Base-by-base conservation (phyloP, 805 yeast species). In the Candida krabiensis region DNA sequence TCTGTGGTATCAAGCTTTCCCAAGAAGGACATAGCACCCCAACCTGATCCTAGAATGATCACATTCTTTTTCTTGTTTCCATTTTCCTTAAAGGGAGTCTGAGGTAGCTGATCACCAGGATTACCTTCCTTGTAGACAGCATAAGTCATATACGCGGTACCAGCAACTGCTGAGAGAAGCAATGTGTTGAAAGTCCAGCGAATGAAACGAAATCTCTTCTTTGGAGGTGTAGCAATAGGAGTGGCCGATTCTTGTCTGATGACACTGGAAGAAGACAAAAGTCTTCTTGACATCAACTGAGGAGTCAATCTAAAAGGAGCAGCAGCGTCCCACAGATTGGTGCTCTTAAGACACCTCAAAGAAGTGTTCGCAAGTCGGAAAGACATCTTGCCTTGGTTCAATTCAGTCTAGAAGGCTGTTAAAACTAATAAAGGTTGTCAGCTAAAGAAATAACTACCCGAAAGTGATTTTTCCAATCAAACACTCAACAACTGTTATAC, bases 11-110 rank as follows among this genome's bases (percentile, higher is more conserved):
- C 96, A 60, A 90, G 70, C 58, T 80, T 77, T 68, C 87, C 86
- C 66, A 90, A 72, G 46, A 87, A 67, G 6, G 96, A 80, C 38
- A 88, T 82, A 9, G 95, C 77, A 43, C 96, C 96, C 97, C 97
- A 90, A 32, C 97, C 97, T 23, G 95, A 80, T 43, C 93, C 93
- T 57, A 77, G 77, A 64, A 74, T 80, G 39, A 90, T 93, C 53
- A 81, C 64, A 19, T 83, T 79, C 65, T 81, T 80, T 72, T 78
- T 80, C 59, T 72, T 65, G 46, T 75, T 76, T 38, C 84, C 86
- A 28, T 64, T 61, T 17, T 65, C 62, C 37, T 56, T 51, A 52
- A 66, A 69, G 21, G 58, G 55, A 30, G 75, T 63, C 56, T 81
- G 87, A 35, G 79, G 78, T 30, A 63, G 50, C 58, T 83, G 87